Evolutionary conservation across 2,329 filamentous ascomycete genomes (phyloP).

Genomic region (Cercospora sp.): DNA sequence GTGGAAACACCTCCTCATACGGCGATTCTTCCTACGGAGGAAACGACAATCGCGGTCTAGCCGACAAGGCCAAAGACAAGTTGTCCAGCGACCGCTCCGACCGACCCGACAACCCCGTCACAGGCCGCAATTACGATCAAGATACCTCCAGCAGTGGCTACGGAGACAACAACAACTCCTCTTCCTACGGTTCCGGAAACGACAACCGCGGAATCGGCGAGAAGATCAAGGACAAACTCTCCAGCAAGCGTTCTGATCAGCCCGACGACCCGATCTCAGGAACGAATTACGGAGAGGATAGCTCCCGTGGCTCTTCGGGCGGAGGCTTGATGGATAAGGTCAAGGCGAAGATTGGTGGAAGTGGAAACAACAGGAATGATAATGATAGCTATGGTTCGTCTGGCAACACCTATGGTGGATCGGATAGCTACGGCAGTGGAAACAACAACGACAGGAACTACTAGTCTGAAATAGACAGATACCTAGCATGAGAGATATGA

Average conservation of each 20-base stretch:
- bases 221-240: slow-evolving; percentile 7
- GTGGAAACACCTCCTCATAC: not conserved
- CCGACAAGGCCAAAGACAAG: not conserved
- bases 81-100: not conserved
- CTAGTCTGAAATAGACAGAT: no score
- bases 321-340: slow-evolving; percentile 20
- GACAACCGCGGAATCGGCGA: not conserved
- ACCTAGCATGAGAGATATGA: not conserved
- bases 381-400: slow-evolving; percentile 6
- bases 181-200: not conserved
- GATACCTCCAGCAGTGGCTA: not conserved
- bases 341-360: slow-evolving; percentile 14
- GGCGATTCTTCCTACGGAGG: not conserved
- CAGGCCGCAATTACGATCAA: not conserved
- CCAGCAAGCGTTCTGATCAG: slow-evolving; percentile 2
- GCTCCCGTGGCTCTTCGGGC: not conserved
- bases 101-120: not conserved
- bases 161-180: not conserved
- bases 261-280: slow-evolving; percentile 2
- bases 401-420: not conserved
- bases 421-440: slow-evolving; percentile 10
- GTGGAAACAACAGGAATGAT: slow-evolving; percentile 13
- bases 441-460: not conserved
- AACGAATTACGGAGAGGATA: slow-evolving; percentile 12
- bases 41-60: not conserved